Percentiles rank a stretch among this genome's conserved stretches.
phyloP scores from a whole-genome alignment of 768 basidiomycete species.

The Exidia glandulosa region DNA sequence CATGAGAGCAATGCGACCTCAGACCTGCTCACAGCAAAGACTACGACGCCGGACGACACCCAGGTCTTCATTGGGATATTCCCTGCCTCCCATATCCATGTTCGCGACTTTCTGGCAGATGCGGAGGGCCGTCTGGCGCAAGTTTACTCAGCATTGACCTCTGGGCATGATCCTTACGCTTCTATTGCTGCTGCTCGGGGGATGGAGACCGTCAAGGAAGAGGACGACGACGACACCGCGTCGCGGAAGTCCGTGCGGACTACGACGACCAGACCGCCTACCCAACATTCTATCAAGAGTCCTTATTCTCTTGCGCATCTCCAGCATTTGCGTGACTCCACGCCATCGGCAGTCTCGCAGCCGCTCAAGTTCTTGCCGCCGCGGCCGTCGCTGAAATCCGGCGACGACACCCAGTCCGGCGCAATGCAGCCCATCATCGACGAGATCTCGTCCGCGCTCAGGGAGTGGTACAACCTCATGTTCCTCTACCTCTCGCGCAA shows the following conservation, averaged over 20 bases:
- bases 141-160: slow-evolving; percentile 42
- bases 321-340: slow-evolving; percentile 57
- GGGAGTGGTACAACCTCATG: slow-evolving; percentile 92
- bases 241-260: slow-evolving; percentile 50
- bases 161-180: slow-evolving; percentile 1
- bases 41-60: slow-evolving; percentile 14
- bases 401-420: slow-evolving; percentile 85
- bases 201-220: slow-evolving; percentile 53
- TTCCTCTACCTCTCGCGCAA: slow-evolving; percentile 82
- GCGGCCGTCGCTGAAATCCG: slow-evolving; percentile 87
- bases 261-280: slow-evolving; percentile 67
- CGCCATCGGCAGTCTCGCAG: slow-evolving; percentile 49
- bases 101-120: slow-evolving; percentile 78
- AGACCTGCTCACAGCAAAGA: neutral
- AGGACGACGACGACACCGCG: slow-evolving; percentile 38
- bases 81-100: slow-evolving; percentile 77
- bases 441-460: slow-evolving; percentile 90
- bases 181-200: slow-evolving; percentile 3
- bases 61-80: slow-evolving; percentile 87
- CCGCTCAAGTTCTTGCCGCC: slow-evolving; percentile 66
- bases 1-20: neutral
- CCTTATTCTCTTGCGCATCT: slow-evolving; percentile 59
- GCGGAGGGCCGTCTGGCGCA: slow-evolving; percentile 79
- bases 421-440: slow-evolving; percentile 82
- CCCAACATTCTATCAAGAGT: slow-evolving; percentile 55